Evolutionary conservation across 2,329 filamentous ascomycete genomes (phyloP).

Genomic region (Diaporthe helianthi): DNA sequence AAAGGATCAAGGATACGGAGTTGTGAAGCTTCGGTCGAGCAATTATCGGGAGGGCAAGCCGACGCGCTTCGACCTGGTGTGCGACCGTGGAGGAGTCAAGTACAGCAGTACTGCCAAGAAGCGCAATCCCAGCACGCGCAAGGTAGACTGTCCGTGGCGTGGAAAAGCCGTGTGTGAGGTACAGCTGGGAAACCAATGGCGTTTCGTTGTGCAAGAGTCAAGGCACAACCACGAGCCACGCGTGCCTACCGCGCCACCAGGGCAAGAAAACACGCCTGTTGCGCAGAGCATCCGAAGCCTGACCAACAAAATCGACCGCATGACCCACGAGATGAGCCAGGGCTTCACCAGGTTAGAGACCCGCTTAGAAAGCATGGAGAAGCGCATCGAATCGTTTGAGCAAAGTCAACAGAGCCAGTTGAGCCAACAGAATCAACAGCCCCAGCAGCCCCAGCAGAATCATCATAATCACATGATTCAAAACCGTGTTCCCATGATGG

Average conservation of each 20-base stretch:
- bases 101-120: conserved; percentile 71
- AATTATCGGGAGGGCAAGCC: conserved; percentile 70
- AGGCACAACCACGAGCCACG: conserved; percentile 69
- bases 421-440: conserved; percentile 28
- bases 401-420: conserved; percentile 39
- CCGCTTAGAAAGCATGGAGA: conserved; percentile 58
- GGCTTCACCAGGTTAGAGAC: conserved; percentile 59
- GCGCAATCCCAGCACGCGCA: conserved; percentile 68
- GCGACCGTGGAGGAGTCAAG: conserved; percentile 69
- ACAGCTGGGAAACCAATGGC: conserved; percentile 68
- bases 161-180: conserved; percentile 71
- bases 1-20: conserved; percentile 68
- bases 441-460: conserved; percentile 30
- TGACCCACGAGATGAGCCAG: conserved; percentile 62
- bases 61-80: conserved; percentile 68
- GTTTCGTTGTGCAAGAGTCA: conserved; percentile 67
- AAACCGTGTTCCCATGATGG: conserved; percentile 38
- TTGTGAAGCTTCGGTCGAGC: conserved; percentile 68
- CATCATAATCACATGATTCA: conserved; percentile 36
- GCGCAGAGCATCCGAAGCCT: conserved; percentile 64
- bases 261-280: conserved; percentile 64
- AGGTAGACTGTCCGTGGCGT: conserved; percentile 69
- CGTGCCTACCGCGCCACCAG: conserved; percentile 59
- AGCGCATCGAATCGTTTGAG: conserved; percentile 60
- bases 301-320: conserved; percentile 65